Evolutionary conservation across 768 basidiomycete species (phyloP), one percentile per base, ranked within the genome.

Genomic region (Kwoniella europaea): DNA sequence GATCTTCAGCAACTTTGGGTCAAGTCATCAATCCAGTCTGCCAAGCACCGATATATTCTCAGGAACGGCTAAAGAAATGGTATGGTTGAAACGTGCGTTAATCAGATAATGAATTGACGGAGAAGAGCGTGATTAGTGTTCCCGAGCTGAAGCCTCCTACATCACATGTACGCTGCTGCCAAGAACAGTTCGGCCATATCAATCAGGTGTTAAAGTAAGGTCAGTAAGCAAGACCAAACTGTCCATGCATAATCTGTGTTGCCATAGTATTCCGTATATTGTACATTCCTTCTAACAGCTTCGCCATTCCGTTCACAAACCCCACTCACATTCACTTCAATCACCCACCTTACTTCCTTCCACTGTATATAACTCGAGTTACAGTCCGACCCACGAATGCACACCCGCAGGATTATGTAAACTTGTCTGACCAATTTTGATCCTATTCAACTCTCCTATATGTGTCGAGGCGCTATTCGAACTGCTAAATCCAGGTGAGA

Each of bases 371-470:
- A 16, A 44, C 44, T 44, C 10, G 15, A 44, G 44, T 44, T 44
- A 24, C 24, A 24, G 24, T 24, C 96, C 96, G 68, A 97, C 94
- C 92, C 92, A 98, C 78, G 92, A 94, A 77, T 92, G 92, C 58
- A 91, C 87, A 3, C 96, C 96, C 1, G 89, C 88, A 0, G 94
- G 89, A 84, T 98, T 99, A 79, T 97, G 96, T 80, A 99, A 83
- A 74, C 89, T 88, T 42, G 94, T 95, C 84, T 98, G 94, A 4
- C 95, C 93, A 80, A 99, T 95, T 84, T 98, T 98, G 60, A 98
- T 71, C 52, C 84, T 72, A 15, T 69, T 74, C 18, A 75, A 70
- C 16, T 72, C 81, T 6, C 64, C 70, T 20, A n/a, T 41, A 20
- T 67, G 29, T 42, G 69, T 64, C 18, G 57, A 22, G n/a, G 20